Evolutionary conservation across 805 yeast species (phyloP), one percentile per base, ranked within the genome.

Genomic region (Yamadazyma philogaea): DNA sequence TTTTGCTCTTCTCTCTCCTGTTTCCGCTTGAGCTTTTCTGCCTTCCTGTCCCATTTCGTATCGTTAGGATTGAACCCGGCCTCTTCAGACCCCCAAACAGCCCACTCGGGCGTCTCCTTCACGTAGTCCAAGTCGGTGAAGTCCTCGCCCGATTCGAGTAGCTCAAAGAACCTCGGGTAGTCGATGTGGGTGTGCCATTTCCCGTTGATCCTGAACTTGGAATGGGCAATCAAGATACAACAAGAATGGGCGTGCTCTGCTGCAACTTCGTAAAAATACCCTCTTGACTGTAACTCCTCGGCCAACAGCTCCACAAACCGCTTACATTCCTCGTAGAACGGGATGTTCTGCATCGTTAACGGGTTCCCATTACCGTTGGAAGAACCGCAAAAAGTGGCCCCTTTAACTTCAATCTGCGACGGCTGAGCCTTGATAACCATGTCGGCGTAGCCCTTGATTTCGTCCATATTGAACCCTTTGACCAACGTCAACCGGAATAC

Each of bases 231-330:
- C 50, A 89, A 70, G 15, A 90, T 84, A 68, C 96, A 90, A 65
- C 96, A 90, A 2, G 95, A 84, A 60, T 89, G 97, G 0, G 96
- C 95, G 61, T 89, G 97, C 61, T 90, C 96, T 0, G 96, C 95
- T 8, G 96, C 96, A 45, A 89, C 70, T 36, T 81, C 95, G 56
- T 90, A 89, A 20, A 72, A 74, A 22, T 84, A 69, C 1, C 89
- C 89, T 52, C 95, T 75, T 10, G 70, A 61, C 40, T 77, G 70
- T 44, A 89, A 72, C 52, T 82, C 88, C 10, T 67, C 66, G 34
- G 78, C 77, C 49, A 89, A 75, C 7, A 68, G 72, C 37, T 70
- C 72, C 4, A 88, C 96, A 61, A 89, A 89, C 6, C 61, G 67
- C 52, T 79, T 81, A 57, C 96, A 91, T 60, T 89, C 97, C 49